phyloP scores from a whole-genome alignment of 2,329 filamentous ascomycete species.

The Dactylellina cionopaga region DNA sequence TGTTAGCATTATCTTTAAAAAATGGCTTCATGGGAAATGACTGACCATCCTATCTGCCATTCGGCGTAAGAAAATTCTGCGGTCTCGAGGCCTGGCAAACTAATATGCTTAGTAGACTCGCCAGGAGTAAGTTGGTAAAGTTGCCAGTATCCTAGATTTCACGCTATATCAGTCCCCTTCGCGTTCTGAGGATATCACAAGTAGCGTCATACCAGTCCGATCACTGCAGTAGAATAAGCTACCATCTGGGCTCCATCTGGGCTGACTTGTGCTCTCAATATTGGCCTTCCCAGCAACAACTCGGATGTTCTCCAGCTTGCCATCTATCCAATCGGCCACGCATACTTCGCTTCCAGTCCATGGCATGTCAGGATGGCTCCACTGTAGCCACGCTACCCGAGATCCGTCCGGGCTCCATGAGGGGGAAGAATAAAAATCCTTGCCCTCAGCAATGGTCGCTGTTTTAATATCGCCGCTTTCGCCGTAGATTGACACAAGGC shows the following conservation, averaged over 20 bases:
- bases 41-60: constrained; percentile 58
- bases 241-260: constrained; percentile 66
- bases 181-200: not conserved
- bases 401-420: constrained; percentile 65
- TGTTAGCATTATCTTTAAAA: not conserved
- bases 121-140: constrained; percentile 61
- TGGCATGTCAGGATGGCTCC: constrained; percentile 67
- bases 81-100: constrained; percentile 61
- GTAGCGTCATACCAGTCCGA: constrained; percentile 56
- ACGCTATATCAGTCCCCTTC: not conserved
- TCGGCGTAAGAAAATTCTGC: constrained; percentile 59
- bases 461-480: constrained; percentile 58
- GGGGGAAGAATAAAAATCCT: constrained; percentile 68
- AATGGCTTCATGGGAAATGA: not conserved
- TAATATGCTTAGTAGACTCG: constrained; percentile 58
- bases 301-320: constrained; percentile 58
- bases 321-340: constrained; percentile 62
- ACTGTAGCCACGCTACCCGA: constrained; percentile 67
- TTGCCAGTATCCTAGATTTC: constrained; percentile 62
- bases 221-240: constrained; percentile 66
- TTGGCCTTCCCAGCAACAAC: constrained; percentile 62
- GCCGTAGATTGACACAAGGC: constrained; percentile 57
- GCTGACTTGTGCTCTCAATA: constrained; percentile 64
- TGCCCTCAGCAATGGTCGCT: constrained; percentile 61
- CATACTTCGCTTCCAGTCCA: constrained; percentile 65